phyloP scores from a whole-genome alignment of 2,329 filamentous ascomycete species.

The Leptographium lundbergii region DNA sequence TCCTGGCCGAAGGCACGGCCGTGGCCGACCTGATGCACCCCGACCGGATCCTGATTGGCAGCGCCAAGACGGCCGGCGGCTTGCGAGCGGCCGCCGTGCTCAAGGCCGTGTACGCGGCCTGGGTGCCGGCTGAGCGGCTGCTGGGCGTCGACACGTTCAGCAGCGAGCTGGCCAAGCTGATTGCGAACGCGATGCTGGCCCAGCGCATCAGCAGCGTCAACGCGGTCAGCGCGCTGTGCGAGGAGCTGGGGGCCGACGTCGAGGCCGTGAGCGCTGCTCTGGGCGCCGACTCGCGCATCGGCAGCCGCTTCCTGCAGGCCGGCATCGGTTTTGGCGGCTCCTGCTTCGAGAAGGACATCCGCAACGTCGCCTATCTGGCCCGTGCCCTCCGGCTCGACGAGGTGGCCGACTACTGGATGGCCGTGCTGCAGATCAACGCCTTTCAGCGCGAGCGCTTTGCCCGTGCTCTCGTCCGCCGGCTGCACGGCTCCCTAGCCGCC shows the following conservation, averaged over 20 bases:
- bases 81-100: too few species aligned
- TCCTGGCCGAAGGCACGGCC: conserved; percentile 2
- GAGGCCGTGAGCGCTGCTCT: too few species aligned
- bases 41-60: conserved; percentile 2
- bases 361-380: neutral
- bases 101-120: too few species aligned
- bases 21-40: conserved; percentile 1
- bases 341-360: conserved; percentile 4
- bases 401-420: too few species aligned
- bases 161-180: conserved; percentile 5
- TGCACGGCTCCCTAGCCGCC: neutral
- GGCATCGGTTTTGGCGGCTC: conserved; percentile 3
- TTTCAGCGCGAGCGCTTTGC: too few species aligned
- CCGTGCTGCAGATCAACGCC: too few species aligned
- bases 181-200: conserved; percentile 4
- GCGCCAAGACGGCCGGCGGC: neutral
- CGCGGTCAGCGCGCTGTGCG: neutral
- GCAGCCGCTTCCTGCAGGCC: neutral
- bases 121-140: neutral
- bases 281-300: conserved; percentile 1
- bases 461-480: too few species aligned
- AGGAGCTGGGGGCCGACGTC: too few species aligned
- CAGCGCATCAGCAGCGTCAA: conserved; percentile 7
- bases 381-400: too few species aligned
- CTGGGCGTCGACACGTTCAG: conserved; percentile 1